Percentiles rank a stretch among this genome's conserved stretches.
Conservation (phyloP, 106 monocot genomes). For the Phalaenopsis equestris region DNA sequence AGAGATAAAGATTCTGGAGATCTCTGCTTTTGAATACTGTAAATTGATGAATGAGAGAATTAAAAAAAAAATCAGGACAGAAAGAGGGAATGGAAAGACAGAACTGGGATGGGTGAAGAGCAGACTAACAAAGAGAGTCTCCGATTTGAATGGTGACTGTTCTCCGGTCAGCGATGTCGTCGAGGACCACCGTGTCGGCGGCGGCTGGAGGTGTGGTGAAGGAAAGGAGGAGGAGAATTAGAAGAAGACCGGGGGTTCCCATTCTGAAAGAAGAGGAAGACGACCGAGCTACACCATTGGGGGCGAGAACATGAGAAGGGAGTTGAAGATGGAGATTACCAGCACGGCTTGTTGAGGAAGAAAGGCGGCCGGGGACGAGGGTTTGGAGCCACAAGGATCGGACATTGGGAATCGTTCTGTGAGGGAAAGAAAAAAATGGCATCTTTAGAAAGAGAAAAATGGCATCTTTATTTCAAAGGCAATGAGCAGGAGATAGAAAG, state of each 20-base stretch:
- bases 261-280: neutral
- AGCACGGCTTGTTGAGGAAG: too few species aligned
- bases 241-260: neutral
- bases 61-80: neutral
- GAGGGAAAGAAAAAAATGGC: too few species aligned
- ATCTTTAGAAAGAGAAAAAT: too few species aligned
- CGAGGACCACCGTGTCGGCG: neutral
- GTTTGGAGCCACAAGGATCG: too few species aligned
- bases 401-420: too few species aligned
- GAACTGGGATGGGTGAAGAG: neutral
- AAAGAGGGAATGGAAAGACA: neutral
- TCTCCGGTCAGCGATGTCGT: conserved; percentile 10
- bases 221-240: neutral
- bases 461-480: too few species aligned
- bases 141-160: conserved; percentile 11
- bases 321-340: too few species aligned
- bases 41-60: neutral
- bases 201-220: neutral
- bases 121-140: conserved; percentile 22
- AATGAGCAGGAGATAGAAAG: too few species aligned
- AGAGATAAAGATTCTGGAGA: conserved; percentile 24
- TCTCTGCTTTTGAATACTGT: conserved; percentile 21
- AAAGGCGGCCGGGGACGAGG: too few species aligned
- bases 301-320: too few species aligned
- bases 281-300: neutral